Conservation (phyloP, 495 filamentous ascomycete genomes). For the Podospora conica region DNA sequence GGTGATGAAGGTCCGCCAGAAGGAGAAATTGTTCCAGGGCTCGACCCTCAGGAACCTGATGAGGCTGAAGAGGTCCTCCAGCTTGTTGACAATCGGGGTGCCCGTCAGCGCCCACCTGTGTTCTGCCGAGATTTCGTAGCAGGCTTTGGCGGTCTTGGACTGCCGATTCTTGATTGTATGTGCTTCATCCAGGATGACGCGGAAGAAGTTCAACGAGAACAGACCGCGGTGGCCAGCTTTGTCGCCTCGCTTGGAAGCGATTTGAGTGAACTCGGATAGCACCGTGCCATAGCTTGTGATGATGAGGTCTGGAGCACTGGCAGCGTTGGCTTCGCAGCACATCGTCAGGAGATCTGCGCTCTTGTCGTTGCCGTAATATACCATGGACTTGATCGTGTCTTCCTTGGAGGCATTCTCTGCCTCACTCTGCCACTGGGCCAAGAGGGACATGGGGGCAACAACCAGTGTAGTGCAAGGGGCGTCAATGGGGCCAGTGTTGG, state of each 20-base stretch:
- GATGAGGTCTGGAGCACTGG: constrained; percentile 76
- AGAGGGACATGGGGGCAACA: constrained; percentile 86
- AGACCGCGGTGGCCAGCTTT: constrained; percentile 60
- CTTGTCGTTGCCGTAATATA: constrained; percentile 91
- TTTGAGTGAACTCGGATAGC: constrained; percentile 78
- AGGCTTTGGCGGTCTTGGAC: constrained; percentile 85
- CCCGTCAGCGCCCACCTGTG: constrained; percentile 94
- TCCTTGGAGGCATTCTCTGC: constrained; percentile 78
- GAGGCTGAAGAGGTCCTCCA: constrained; percentile 95
- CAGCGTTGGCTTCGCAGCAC: constrained; percentile 67
- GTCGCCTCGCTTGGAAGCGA: constrained; percentile 51
- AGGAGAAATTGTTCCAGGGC: constrained; percentile 97
- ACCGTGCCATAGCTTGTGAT: constrained; percentile 95
- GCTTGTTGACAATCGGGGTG: constrained; percentile 91
- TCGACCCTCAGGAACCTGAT: constrained; percentile 89
- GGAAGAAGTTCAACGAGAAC: constrained; percentile 88
- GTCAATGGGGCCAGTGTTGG: constrained; percentile 42
- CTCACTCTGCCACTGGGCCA: constrained; percentile 95
- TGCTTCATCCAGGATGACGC: constrained; percentile 91
- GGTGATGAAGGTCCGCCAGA: constrained; percentile 98
- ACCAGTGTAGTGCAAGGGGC: constrained; percentile 92
- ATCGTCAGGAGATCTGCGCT: constrained; percentile 64
- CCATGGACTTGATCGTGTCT: constrained; percentile 71
- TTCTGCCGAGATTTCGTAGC: constrained; percentile 75
- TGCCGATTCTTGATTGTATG: constrained; percentile 90